Percentiles rank a stretch among this genome's conserved stretches.
Conservation (phyloP, 108 stramenopile species). For the Cyclostephanos tholiformis region DNA sequence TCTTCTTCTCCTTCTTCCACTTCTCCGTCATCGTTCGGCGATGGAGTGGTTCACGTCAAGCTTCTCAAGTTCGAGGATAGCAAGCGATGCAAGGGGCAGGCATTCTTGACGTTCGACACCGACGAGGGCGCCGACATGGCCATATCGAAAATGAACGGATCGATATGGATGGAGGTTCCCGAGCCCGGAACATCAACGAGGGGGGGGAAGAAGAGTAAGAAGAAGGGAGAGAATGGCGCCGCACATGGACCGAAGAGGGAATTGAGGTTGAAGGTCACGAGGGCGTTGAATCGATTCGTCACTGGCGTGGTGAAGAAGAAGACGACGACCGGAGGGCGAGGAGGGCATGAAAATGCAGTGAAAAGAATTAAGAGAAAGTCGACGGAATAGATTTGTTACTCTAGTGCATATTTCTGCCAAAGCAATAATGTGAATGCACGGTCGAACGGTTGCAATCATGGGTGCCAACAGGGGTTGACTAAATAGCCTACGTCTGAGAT, state of each 20-base stretch:
- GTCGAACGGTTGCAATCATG: no score
- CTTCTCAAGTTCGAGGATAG: slow-evolving; percentile 82
- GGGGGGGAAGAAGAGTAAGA: slow-evolving; percentile 46
- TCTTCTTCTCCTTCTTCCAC: not conserved
- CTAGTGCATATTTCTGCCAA: no score
- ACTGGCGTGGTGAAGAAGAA: slow-evolving; percentile 48
- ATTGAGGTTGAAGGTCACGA: slow-evolving; percentile 74
- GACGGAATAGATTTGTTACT: no score
- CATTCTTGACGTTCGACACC: slow-evolving; percentile 73
- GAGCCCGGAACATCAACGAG: slow-evolving; percentile 38
- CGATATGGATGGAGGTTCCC: slow-evolving; percentile 37
- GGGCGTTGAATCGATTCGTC: slow-evolving; percentile 65
- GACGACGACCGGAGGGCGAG: not conserved
- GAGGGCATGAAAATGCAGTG: not conserved
- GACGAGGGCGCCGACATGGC: slow-evolving; percentile 69
- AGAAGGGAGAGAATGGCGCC: slow-evolving; percentile 27
- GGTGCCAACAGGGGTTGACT: no score
- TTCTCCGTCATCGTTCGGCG: not conserved
- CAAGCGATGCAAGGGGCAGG: slow-evolving; percentile 83
- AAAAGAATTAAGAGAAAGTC: no score
- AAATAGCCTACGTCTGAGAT: no score
- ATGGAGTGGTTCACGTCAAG: slow-evolving; percentile 64
- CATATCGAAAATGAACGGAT: slow-evolving; percentile 69
- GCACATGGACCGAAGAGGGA: slow-evolving; percentile 43
- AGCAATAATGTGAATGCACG: no score